Evolutionary conservation across 257 asterid species (phyloP), one percentile per base, ranked within the genome.

Genomic region (Solanum virginianum): DNA sequence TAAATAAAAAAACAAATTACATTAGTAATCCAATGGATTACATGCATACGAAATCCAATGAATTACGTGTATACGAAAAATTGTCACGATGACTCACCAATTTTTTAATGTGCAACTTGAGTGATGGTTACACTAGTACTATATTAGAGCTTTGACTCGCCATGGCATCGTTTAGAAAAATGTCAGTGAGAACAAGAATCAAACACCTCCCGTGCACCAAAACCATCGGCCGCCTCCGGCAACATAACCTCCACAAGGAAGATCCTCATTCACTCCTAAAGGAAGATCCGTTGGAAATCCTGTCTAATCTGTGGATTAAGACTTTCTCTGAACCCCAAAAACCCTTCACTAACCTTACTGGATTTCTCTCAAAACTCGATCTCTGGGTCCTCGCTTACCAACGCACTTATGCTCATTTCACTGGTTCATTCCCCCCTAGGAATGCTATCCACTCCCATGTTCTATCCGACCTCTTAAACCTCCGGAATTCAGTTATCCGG

Each of bases 371-470:
- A 2, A 95, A 96, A 83, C 88, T 93, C 84, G 98, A 96, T 86
- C 94, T 96, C 24, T 96, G 98, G 98, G 91, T 95, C 56, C 98
- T 96, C 85, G 98, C 99, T 63, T 96, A 96, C 90, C 99, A 96
- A 91, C 93, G 99, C 55, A 89, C 97, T 3, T 94, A 93, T 87
- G 98, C 98, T 59, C 97, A 96, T 81, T 89, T 91, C 54, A 94
- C 95, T 70, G 99, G 99, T 41, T 87, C 98, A 5, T 96, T 93
- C 87, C 99, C 98, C 7, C 98, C 97, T 39, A 93, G 90, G 26
- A 93, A 91, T 72, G 93, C 97, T 24, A 83, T 96, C 60, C 93
- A 94, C 47, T 59, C 90, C 1, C 86, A 91, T 87, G 89, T 92
- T 60, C 94, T 96, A 20, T 84, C 89, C 80, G 85, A 87, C 72